A percentile compares a stretch with the other conserved stretches of the same genome.
Evolutionary conservation across 768 basidiomycete species (phyloP).

Genomic region (Trametes punicea): DNA sequence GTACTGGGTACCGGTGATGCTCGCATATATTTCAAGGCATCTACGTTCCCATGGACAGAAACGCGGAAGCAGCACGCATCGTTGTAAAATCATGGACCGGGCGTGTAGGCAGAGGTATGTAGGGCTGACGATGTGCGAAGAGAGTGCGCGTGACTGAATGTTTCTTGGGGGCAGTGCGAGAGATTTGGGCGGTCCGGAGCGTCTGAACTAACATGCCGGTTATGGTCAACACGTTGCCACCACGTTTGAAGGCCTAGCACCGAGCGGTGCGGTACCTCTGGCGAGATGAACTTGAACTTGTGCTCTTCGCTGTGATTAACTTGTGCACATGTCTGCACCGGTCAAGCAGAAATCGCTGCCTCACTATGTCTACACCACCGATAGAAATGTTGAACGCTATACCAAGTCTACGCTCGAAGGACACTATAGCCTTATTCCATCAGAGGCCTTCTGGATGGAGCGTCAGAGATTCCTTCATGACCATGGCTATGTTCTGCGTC

Average conservation of each 20-base stretch:
- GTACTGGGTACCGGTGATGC: too few species aligned
- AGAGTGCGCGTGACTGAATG: too few species aligned
- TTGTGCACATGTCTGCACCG: not conserved
- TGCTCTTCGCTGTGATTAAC: not conserved
- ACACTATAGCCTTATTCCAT: not conserved
- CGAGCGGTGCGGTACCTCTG: too few species aligned
- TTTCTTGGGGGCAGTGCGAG: too few species aligned
- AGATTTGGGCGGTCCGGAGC: not conserved
- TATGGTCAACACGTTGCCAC: not conserved
- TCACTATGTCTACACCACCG: not conserved
- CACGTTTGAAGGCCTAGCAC: not conserved
- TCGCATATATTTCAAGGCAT: too few species aligned
- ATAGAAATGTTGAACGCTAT: not conserved
- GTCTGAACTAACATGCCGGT: not conserved
- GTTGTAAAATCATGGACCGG: too few species aligned
- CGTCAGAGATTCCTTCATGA: constrained; percentile 7
- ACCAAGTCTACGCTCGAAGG: not conserved
- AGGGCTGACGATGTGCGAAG: too few species aligned
- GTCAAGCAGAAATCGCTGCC: not conserved
- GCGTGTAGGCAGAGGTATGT: too few species aligned
- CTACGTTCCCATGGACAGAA: too few species aligned
- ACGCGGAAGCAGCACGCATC: too few species aligned
- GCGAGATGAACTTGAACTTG: not conserved
- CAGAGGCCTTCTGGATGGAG: constrained; percentile 14
- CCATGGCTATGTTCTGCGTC: constrained; percentile 21